Evolutionary conservation across 495 filamentous ascomycete genomes (phyloP).

Genomic region (Aspergillus hancockii): DNA sequence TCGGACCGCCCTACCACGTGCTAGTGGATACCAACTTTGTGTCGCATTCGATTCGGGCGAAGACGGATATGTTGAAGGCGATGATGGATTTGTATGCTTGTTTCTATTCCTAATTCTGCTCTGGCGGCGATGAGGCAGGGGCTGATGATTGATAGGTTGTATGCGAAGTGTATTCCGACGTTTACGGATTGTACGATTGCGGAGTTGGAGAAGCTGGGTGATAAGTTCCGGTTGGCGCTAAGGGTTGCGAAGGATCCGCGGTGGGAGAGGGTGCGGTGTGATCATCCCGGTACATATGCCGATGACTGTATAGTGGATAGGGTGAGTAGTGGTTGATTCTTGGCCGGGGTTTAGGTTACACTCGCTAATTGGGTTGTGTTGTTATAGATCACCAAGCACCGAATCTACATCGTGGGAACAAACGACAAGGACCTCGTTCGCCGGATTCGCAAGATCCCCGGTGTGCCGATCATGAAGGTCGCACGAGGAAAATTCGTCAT

Average conservation of each 20-base stretch:
- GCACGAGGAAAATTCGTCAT: conserved; percentile 87
- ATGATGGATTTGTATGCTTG: conserved; percentile 71
- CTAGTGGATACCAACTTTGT: conserved; percentile 92
- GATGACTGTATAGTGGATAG: conserved; percentile 94
- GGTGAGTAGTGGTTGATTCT: conserved; percentile 59
- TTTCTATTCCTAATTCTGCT: conserved; percentile 56
- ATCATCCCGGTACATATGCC: conserved; percentile 90
- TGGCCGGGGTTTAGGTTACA: conserved; percentile 9
- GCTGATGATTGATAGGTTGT: conserved; percentile 60
- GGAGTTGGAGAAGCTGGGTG: conserved; percentile 90
- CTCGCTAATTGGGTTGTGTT: background rate
- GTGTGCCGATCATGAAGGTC: conserved; percentile 65
- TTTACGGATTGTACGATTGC: conserved; percentile 57
- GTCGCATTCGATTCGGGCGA: conserved; percentile 84
- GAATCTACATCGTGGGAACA: conserved; percentile 85
- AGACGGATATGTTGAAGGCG: conserved; percentile 80
- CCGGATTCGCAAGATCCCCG: conserved; percentile 59
- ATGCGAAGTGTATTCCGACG: conserved; percentile 54
- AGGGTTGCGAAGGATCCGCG: conserved; percentile 90
- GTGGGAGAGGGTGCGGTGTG: conserved; percentile 80
- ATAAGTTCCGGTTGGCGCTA: conserved; percentile 84
- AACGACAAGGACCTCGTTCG: conserved; percentile 80
- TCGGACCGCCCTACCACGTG: conserved; percentile 85
- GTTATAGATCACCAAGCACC: conserved; percentile 54
- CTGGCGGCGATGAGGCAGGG: too few relatives aligned